Evolutionary conservation across 1,284 basidiomycete species (phyloP), one percentile per base, ranked within the genome.

Genomic region (Leccinum pseudoinsigne): DNA sequence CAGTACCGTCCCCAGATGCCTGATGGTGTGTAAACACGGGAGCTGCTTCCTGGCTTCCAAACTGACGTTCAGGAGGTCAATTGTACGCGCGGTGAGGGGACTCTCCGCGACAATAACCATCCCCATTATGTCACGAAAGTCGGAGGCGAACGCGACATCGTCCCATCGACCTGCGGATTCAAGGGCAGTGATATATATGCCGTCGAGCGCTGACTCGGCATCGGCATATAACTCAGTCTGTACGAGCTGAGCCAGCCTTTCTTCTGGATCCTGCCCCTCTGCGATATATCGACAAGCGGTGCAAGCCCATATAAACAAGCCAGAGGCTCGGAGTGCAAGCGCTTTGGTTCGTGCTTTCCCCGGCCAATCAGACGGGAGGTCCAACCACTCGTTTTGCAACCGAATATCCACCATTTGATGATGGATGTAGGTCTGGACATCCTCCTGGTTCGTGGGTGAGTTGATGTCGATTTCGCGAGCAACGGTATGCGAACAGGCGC

Each of bases 221-320:
- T 73, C 69, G 23, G 66, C 64, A 34, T 68, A 71, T 9, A 77
- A 42, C 8, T 66, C 58, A 1, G 64, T 47, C 0, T 65, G 57
- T 1, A 73, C 64, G 26, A 77, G 70, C n/a, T 74, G 66, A 12
- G 70, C 57, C 40, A 78, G 63, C 28, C 68, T 67, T 55, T 69
- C 68, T 28, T 71, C 68, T 3, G 76, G 76, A 51, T 77, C 67
- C 58, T 78, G 74, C 0, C 70, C 71, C 9, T 68, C 72, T 54
- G 71, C 70, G 59, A 77, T 68, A 23, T 77, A 75, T 14, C 64
- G 64, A 62, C 69, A 69, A 2, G 75, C 77, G 2, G 77, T 78
- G 11, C 64, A 69, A 9, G 76, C 76, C 77, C 77, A 77, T 50
- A 78, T 69, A 60, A 78, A 78, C 26, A 77, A 66, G 2, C 76